These are phyloP conservation scores for Metroxylon sagu DNA, from an alignment of 176 grass and related monocot genomes.

Conservation along the genomic window DNA sequence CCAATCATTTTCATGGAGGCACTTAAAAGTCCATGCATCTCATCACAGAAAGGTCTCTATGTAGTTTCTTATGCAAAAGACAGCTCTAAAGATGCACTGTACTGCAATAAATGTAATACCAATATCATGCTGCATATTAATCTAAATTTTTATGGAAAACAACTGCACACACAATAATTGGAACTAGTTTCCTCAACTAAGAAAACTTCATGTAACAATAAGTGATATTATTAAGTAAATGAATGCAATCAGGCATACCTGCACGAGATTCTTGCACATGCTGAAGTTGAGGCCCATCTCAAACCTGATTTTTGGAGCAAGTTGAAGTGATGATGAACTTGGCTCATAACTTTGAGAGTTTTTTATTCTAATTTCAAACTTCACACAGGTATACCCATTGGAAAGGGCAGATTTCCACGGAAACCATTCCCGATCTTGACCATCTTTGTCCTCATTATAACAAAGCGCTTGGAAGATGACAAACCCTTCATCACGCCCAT, in stretches of 20 bases:
- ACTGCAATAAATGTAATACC: too few relatives aligned
- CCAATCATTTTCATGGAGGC: too few relatives aligned
- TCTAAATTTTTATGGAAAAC: too few relatives aligned
- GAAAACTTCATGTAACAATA: too few relatives aligned
- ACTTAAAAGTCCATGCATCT: too few relatives aligned
- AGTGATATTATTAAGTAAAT: neutral
- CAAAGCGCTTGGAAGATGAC: constrained; percentile 50
- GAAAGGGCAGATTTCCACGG: constrained; percentile 61
- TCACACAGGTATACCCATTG: constrained; percentile 59
- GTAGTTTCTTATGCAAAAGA: too few relatives aligned
- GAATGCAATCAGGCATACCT: constrained; percentile 26
- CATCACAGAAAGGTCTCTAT: too few relatives aligned
- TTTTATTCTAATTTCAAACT: constrained; percentile 61
- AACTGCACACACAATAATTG: too few relatives aligned
- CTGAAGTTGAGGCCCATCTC: constrained; percentile 84
- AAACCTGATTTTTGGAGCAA: constrained; percentile 28
- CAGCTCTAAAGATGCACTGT: too few relatives aligned
- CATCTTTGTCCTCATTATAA: constrained; percentile 47
- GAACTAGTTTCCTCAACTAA: too few relatives aligned
- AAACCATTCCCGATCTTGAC: constrained; percentile 59
- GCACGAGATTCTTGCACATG: constrained; percentile 70
- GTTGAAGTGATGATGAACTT: constrained; percentile 17
- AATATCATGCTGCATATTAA: too few relatives aligned
- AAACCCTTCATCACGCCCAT: constrained; percentile 34
- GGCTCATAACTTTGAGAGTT: constrained; percentile 22